Evolutionary conservation across 306 rosid genomes (phyloP), one percentile per base, ranked within the genome.

Genomic region (Prunus fruticosa): DNA sequence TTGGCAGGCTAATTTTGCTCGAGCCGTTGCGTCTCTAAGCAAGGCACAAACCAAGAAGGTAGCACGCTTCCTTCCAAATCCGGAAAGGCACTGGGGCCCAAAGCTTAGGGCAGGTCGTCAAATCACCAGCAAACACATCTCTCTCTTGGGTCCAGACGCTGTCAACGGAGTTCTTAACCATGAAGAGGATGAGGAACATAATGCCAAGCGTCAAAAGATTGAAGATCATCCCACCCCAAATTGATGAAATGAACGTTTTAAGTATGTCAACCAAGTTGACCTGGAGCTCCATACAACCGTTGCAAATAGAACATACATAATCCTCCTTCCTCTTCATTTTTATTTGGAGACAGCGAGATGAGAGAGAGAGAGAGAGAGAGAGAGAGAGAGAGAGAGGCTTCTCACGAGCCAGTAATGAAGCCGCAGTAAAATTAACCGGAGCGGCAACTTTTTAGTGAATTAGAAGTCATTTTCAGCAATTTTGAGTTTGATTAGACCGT

Each of bases 11-110:
- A 95, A 89, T 79, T 95, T 95, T 74, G 92, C 97, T 76, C 72
- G 96, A 76, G 98, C 98, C 8, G 91, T 89, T 28, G 83, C 93
- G 45, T 95, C 98, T 61, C 97, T 92, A 5, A 92, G 97, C 87
- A 92, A 90, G 88, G 96, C 98, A 32, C 98, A 95, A 73, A 89
- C 93, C 12, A 94, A 92, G 91, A 92, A 92, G 77, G 89, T 92
- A 62, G 91, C 93, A 0, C 86, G 97, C 72, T 95, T 92, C 86
- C 97, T 95, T 75, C 97, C 98, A 32, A 95, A 95, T 81, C 97
- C 98, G 0, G 98, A 95, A 72, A 90, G 89, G 79, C 97, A 95
- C 54, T 95, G 98, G 97, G 98, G 98, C 51, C 97, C 98, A 4
- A 90, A 95, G 83, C 91, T 95, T 46, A 88, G 97, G 84, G 98